Conservation (phyloP, 192 early-diverging fungal species). For the Backusella luteola region DNA sequence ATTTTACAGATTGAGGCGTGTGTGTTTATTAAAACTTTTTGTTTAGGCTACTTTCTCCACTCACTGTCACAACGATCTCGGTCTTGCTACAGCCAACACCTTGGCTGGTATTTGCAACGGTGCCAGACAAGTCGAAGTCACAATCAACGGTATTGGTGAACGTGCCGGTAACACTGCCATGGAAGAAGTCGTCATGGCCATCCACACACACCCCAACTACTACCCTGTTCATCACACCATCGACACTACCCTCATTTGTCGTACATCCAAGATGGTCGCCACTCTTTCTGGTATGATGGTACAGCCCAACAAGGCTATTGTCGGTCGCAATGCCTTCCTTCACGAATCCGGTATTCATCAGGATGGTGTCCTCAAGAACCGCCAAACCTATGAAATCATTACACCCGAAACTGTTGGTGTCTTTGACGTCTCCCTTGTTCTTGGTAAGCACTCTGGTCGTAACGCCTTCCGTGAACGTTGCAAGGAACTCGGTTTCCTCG, state of each 20-base stretch:
- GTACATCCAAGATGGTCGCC: constrained; percentile 87
- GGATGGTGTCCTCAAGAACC: constrained; percentile 96
- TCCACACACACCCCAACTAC: constrained; percentile 86
- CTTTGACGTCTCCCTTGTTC: constrained; percentile 77
- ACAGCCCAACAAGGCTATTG: constrained; percentile 98
- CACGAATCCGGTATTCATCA: constrained; percentile 99
- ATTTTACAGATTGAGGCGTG: too few relatives aligned
- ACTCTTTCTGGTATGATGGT: constrained; percentile 92
- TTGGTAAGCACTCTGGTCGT: constrained; percentile 97
- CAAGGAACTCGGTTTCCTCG: constrained; percentile 70
- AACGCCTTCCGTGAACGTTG: constrained; percentile 87
- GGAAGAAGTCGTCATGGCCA: constrained; percentile 94
- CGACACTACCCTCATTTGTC: constrained; percentile 85
- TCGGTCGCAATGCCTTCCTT: constrained; percentile 94
- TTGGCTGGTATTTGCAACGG: constrained; percentile 88
- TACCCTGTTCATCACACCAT: constrained; percentile 91
- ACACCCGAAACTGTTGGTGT: constrained; percentile 90
- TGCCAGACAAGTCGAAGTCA: constrained; percentile 94
- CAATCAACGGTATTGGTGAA: constrained; percentile 98
- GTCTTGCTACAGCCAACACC: constrained; percentile 95
- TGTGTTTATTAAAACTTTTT: not conserved
- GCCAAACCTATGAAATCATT: constrained; percentile 96
- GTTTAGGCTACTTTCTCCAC: constrained; percentile 78
- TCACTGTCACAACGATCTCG: constrained; percentile 98
- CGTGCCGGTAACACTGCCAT: constrained; percentile 96